Percentiles rank a stretch among this genome's conserved stretches.
Evolutionary conservation across 2,329 filamentous ascomycete genomes (phyloP).

Genomic region (Fusarium goolgardi): DNA sequence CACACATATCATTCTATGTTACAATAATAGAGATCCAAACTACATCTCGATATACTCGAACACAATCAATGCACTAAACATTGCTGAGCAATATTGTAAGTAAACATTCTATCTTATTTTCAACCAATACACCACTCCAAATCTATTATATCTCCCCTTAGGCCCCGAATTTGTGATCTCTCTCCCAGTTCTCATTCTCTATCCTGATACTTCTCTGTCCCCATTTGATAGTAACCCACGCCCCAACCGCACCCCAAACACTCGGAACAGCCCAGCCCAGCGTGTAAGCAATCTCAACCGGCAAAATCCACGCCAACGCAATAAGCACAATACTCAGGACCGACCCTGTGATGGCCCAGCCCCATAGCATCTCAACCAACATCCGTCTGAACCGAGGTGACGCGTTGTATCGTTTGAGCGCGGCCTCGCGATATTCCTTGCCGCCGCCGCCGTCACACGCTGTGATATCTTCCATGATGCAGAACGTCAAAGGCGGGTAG

Average conservation of each 20-base stretch:
- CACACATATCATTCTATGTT: too few species aligned
- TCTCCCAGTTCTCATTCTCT: conserved; percentile 29
- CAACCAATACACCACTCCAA: not conserved
- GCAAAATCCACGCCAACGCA: conserved; percentile 15
- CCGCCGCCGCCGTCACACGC: conserved; percentile 29
- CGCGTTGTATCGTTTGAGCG: conserved; percentile 24
- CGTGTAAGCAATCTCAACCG: conserved; percentile 22
- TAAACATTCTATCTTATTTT: not conserved
- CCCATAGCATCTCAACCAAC: conserved; percentile 31
- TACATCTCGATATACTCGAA: too few species aligned
- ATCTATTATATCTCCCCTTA: not conserved
- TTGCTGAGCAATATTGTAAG: too few species aligned
- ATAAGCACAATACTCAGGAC: conserved; percentile 16
- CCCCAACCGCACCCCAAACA: conserved; percentile 27
- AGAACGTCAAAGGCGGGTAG: conserved; percentile 26
- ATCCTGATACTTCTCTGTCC: conserved; percentile 31
- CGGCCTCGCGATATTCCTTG: conserved; percentile 26
- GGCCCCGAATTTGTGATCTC: not conserved
- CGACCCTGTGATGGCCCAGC: conserved; percentile 13
- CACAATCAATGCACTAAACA: too few species aligned
- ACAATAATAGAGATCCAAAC: too few species aligned
- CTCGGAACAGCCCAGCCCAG: conserved; percentile 27
- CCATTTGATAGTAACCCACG: conserved; percentile 31
- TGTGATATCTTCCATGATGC: conserved; percentile 33
- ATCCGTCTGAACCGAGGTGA: conserved; percentile 29